These are phyloP conservation scores for Cadophora gregata DNA, from an alignment of 2,329 filamentous ascomycete species.

Conservation along the genomic window DNA sequence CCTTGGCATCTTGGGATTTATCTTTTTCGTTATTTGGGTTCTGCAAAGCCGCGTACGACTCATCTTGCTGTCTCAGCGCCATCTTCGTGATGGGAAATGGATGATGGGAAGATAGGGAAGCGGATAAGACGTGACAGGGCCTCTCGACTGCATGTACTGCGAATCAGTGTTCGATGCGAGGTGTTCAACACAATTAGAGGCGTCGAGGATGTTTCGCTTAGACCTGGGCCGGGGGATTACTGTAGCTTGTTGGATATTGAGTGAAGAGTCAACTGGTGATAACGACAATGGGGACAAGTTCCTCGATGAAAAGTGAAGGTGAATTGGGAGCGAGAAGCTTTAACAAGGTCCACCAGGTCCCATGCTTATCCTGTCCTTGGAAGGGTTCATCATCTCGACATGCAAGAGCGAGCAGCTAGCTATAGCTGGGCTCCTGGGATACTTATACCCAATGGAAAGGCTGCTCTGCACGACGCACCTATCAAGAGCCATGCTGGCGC, in stretches of 20 bases:
- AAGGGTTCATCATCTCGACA: neutral
- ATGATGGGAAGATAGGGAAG: conserved; percentile 36
- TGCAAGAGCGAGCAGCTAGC: conserved; percentile 5
- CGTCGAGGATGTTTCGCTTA: conserved; percentile 25
- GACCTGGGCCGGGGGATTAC: conserved; percentile 18
- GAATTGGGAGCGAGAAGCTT: neutral
- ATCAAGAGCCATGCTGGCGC: conserved; percentile 3
- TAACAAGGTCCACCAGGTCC: neutral
- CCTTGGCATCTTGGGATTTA: conserved; percentile 14
- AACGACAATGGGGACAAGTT: neutral
- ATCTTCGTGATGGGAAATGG: conserved; percentile 44
- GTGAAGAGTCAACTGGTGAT: neutral
- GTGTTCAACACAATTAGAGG: conserved; percentile 12
- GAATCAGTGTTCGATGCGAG: neutral
- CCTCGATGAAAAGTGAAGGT: neutral
- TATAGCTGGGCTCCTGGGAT: neutral
- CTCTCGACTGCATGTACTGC: conserved; percentile 34
- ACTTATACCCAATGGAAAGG: too few relatives aligned
- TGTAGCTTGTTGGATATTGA: neutral
- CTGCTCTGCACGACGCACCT: conserved; percentile 14
- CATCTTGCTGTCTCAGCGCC: conserved; percentile 37
- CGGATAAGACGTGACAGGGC: conserved; percentile 24
- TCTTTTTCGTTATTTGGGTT: conserved; percentile 19
- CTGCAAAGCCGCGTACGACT: conserved; percentile 12
- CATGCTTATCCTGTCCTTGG: too few relatives aligned